Evolutionary conservation across 2,329 filamentous ascomycete species (phyloP).

Genomic region (Tolypocladium nubicola): DNA sequence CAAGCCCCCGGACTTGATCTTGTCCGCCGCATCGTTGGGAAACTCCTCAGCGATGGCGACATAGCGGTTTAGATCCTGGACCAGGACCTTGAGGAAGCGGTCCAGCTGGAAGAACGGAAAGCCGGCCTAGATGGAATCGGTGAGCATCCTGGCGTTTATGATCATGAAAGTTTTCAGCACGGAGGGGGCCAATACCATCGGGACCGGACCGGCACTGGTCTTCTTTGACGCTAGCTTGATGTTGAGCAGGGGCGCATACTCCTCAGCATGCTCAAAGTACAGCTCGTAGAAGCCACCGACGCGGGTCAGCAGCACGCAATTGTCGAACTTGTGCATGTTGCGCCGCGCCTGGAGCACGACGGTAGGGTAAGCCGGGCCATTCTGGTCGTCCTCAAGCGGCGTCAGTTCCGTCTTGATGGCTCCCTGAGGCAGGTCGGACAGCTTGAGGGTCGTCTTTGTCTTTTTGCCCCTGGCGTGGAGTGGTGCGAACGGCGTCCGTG

Average conservation of each 20-base stretch:
- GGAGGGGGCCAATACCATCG: conserved; percentile 55
- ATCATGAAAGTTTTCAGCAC: neutral
- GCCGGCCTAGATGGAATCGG: conserved; percentile 49
- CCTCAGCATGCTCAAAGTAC: conserved; percentile 91
- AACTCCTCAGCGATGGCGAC: conserved; percentile 95
- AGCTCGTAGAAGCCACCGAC: conserved; percentile 97
- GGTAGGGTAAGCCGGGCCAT: conserved; percentile 61
- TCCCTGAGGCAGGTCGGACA: conserved; percentile 49
- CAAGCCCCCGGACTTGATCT: conserved; percentile 63
- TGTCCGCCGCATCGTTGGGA: conserved; percentile 58
- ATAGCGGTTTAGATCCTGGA: conserved; percentile 81
- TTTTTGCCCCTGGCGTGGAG: conserved; percentile 36
- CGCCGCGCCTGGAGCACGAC: conserved; percentile 77
- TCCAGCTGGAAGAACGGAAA: conserved; percentile 93
- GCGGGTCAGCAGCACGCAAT: conserved; percentile 83
- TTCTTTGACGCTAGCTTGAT: conserved; percentile 77
- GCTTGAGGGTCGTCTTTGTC: conserved; percentile 40
- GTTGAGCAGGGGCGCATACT: conserved; percentile 76
- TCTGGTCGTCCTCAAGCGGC: conserved; percentile 24
- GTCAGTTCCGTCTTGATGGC: conserved; percentile 21
- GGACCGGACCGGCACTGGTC: conserved; percentile 65
- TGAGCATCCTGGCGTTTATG: neutral
- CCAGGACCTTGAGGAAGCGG: conserved; percentile 82
- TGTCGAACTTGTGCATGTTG: conserved; percentile 83
- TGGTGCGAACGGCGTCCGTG: conserved; percentile 8